Percentiles rank a stretch among this genome's conserved stretches.
Conservation (phyloP, 2,329 filamentous ascomycete genomes). For the Leptographium galeiforme region DNA sequence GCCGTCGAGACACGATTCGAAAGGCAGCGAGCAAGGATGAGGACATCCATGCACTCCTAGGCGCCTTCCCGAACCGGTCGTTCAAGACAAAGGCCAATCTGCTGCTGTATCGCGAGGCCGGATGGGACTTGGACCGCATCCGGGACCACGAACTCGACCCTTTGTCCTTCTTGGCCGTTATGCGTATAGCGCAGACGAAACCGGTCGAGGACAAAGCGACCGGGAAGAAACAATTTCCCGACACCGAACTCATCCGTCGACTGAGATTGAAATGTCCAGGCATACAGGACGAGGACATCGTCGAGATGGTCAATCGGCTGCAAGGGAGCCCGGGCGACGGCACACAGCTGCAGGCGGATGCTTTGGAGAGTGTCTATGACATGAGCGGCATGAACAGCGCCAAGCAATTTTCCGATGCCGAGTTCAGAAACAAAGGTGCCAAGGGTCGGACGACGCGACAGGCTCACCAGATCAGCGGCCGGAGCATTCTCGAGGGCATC, state of each 20-base stretch:
- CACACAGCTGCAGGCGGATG: no score
- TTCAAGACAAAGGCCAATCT: conserved; percentile 23
- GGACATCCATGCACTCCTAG: conserved; percentile 11
- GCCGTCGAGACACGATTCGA: background rate
- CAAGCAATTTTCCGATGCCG: background rate
- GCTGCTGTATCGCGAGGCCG: conserved; percentile 16
- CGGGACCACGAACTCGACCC: conserved; percentile 19
- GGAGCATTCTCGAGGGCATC: background rate
- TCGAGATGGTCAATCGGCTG: background rate
- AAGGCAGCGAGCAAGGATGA: background rate
- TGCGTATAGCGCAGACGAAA: conserved; percentile 16
- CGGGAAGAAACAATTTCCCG: conserved; percentile 14
- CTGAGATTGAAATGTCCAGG: conserved; percentile 9
- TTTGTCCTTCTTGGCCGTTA: conserved; percentile 13
- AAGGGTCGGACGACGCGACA: background rate
- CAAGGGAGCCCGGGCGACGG: background rate
- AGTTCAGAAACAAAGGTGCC: background rate
- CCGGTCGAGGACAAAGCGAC: conserved; percentile 15
- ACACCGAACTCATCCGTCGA: conserved; percentile 17
- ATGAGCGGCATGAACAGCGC: background rate
- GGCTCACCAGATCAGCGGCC: background rate
- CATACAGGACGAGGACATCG: conserved; percentile 4
- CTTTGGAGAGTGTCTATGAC: background rate
- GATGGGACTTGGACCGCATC: conserved; percentile 23
- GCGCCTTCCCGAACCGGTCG: conserved; percentile 12